A percentile compares a stretch with the other conserved stretches of the same genome.
Conservation (phyloP, 225 moss, liverwort and hornwort genomes). For the Climacium dendroides region DNA sequence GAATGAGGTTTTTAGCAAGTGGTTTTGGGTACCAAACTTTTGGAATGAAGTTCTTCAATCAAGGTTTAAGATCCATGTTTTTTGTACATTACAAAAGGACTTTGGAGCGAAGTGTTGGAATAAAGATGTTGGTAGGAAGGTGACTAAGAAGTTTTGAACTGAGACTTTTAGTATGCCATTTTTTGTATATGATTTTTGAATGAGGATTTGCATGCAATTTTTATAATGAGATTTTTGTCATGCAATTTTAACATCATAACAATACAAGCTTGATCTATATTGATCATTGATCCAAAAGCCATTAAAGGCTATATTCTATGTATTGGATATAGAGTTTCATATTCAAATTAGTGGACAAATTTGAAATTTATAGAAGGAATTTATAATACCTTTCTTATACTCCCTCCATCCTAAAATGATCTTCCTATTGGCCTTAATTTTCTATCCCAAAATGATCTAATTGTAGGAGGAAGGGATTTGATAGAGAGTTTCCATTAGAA, state of each 20-base stretch:
- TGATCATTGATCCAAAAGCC: neutral
- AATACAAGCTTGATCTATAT: neutral
- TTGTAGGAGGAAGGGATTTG: no score
- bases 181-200: neutral
- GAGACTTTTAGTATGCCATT: neutral
- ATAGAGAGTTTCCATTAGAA: no score
- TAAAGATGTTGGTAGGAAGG: neutral
- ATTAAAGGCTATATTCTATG: neutral
- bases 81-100: neutral
- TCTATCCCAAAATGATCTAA: no score
- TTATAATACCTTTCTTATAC: neutral
- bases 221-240: neutral
- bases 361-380: neutral
- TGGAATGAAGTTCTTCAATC: neutral
- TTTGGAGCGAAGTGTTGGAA: neutral
- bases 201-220: neutral
- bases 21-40: neutral
- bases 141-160: fast-evolving
- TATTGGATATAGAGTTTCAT: neutral
- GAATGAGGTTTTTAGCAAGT: neutral
- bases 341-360: neutral
- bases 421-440: no score
- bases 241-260: neutral
- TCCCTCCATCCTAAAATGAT: no score
- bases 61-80: neutral